Percentiles rank a stretch among this genome's conserved stretches.
These are phyloP conservation scores for Syzygium oleosum DNA, from an alignment of 345 rosid genomes.

Conservation along the genomic window DNA sequence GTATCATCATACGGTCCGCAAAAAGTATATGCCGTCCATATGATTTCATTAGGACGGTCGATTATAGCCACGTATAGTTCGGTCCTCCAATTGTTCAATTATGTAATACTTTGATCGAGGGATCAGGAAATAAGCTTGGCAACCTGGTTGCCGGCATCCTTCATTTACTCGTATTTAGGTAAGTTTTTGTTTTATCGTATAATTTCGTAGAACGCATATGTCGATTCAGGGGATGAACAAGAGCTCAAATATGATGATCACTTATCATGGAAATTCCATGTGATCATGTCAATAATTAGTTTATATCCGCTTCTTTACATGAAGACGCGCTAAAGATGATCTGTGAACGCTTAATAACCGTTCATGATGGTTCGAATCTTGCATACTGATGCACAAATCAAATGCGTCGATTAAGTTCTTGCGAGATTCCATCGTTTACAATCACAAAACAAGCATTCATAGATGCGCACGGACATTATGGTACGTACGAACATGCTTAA, in stretches of 20 bases:
- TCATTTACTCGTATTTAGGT: neutral
- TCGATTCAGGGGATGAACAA: neutral
- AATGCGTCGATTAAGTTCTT: neutral
- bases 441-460: neutral
- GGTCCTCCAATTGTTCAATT: neutral
- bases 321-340: rapidly evolving
- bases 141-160: neutral
- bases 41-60: neutral
- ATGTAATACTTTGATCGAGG: neutral
- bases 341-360: rapidly evolving
- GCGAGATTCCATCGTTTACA: neutral
- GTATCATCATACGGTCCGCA: neutral
- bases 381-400: neutral
- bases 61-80: neutral
- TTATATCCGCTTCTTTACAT: neutral
- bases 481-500: neutral
- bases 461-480: neutral
- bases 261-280: neutral
- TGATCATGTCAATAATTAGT: neutral
- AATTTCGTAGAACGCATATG: neutral
- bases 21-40: neutral
- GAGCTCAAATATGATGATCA: neutral
- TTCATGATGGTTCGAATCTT: neutral
- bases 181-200: neutral
- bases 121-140: neutral